These are phyloP conservation scores for Phytophthora foliorum DNA, from an alignment of 352 stramenopile genomes.

Conservation along the genomic window DNA sequence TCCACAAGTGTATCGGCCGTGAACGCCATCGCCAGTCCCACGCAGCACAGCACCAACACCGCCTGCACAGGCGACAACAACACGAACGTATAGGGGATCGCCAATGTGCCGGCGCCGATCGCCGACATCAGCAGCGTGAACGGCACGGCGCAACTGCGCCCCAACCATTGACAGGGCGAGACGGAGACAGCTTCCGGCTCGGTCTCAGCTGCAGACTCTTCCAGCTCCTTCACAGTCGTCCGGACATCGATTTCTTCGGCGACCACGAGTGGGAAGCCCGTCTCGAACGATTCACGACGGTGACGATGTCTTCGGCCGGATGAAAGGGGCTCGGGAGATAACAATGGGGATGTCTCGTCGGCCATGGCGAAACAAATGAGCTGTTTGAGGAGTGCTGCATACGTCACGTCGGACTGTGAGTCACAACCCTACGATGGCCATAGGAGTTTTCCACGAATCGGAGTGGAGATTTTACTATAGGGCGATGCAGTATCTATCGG, in stretches of 20 bases:
- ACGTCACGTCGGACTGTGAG: constrained; percentile 30
- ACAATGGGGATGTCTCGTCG: constrained; percentile 37
- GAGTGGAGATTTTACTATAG: constrained; percentile 2
- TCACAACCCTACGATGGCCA: constrained; percentile 25
- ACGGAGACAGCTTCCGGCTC: not conserved
- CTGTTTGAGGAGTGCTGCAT: constrained; percentile 1
- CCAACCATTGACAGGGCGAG: constrained; percentile 36
- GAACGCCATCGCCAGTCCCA: constrained; percentile 76
- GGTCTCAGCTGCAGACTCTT: not conserved
- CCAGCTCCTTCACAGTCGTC: constrained; percentile 17
- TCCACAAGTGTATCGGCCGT: constrained; percentile 73
- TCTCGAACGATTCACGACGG: constrained; percentile 46
- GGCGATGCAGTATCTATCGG: constrained; percentile 21
- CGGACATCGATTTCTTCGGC: constrained; percentile 26
- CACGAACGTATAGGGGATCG: constrained; percentile 78
- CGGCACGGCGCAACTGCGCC: constrained; percentile 41
- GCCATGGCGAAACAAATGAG: constrained; percentile 18
- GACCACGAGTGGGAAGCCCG: constrained; percentile 44
- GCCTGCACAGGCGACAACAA: constrained; percentile 55
- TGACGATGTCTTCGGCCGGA: constrained; percentile 19
- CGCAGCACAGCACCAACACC: constrained; percentile 51
- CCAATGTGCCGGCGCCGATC: constrained; percentile 63
- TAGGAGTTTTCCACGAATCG: constrained; percentile 27
- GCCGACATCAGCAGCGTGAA: constrained; percentile 72
- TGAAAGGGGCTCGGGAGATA: constrained; percentile 27